Conservation (phyloP, 1,139 yeast genomes). For the Waltiozyma sp. region DNA sequence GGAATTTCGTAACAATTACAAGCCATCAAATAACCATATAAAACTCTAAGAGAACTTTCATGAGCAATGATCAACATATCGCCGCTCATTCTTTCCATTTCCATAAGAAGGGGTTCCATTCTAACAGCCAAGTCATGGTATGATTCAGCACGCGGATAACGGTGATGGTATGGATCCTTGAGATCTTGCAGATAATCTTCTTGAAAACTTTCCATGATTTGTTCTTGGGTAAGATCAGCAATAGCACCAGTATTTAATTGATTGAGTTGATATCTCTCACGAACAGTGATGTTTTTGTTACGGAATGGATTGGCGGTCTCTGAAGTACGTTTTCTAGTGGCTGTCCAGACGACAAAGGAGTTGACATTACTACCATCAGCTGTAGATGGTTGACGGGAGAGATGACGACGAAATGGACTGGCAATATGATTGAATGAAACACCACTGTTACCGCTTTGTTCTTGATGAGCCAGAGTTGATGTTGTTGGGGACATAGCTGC, state of each 20-base stretch:
- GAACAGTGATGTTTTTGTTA: conserved; percentile 45
- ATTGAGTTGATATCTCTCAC: conserved; percentile 72
- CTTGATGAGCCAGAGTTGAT: neutral
- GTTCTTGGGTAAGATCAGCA: conserved; percentile 52
- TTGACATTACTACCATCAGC: conserved; percentile 26
- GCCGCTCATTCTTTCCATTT: conserved; percentile 84
- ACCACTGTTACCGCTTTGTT: neutral
- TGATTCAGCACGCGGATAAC: conserved; percentile 88
- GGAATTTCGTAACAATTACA: conserved; percentile 84
- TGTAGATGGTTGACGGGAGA: conserved; percentile 20
- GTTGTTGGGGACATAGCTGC: neutral
- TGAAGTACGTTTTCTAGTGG: conserved; percentile 74
- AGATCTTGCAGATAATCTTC: conserved; percentile 55
- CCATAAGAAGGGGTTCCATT: conserved; percentile 84
- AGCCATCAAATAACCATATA: conserved; percentile 92
- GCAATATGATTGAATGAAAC: neutral
- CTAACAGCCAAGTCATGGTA: conserved; percentile 93
- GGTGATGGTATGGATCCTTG: conserved; percentile 82
- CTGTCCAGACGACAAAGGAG: conserved; percentile 75
- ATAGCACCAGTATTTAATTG: conserved; percentile 89
- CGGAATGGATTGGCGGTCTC: conserved; percentile 67
- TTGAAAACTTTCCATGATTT: conserved; percentile 51
- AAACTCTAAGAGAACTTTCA: conserved; percentile 76
- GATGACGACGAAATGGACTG: conserved; percentile 1
- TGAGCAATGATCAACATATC: conserved; percentile 89